Evolutionary conservation across 441 rosid species (phyloP), one percentile per base, ranked within the genome.

Genomic region (Pelargonium fulgidum): DNA sequence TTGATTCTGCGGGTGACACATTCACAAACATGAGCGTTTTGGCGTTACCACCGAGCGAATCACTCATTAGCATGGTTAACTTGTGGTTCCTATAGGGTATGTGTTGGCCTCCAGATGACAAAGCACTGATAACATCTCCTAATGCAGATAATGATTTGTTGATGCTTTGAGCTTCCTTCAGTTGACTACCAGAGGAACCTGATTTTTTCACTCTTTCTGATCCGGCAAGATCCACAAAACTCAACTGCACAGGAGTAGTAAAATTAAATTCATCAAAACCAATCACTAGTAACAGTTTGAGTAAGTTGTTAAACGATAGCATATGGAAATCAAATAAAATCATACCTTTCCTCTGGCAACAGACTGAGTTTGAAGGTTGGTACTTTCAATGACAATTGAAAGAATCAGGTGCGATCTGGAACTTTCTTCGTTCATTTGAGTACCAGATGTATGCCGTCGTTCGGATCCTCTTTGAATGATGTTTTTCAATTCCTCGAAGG

Each of bases 181-280:
- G 94, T 79, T 87, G 91, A 73, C 70, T 76, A 24, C 91, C 98
- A 1, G 92, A 73, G 22, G 99, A 92, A 16, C 98, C 97, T 0
- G 98, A 94, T 72, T 92, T 92, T 76, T 94, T 92, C 16, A 94
- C 82, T 76, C 98, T 89, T 81, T 94, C 99, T 0, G 98, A 92
- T 72, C 99, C 99, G 66, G 98, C 98, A 75, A 94, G 98, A 75
- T 94, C 98, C 52, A 92, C 99, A 81, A 92, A 92, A 75, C 97
- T 92, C 74, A 94, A 67, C 98, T 87, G 88, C 83, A 81, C 29
- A 80, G 54, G 11, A 61, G 19, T 72, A 68, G 2, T 7, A 1
- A 8, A n/a, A 16, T 14, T 17, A 65, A 41, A 7, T 42, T 17
- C 8, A 54, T 54, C 8, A 16, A 54, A 54, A 19, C 61, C 22